phyloP scores from a whole-genome alignment of 768 basidiomycete genomes.

The Auriscalpium orientale region DNA sequence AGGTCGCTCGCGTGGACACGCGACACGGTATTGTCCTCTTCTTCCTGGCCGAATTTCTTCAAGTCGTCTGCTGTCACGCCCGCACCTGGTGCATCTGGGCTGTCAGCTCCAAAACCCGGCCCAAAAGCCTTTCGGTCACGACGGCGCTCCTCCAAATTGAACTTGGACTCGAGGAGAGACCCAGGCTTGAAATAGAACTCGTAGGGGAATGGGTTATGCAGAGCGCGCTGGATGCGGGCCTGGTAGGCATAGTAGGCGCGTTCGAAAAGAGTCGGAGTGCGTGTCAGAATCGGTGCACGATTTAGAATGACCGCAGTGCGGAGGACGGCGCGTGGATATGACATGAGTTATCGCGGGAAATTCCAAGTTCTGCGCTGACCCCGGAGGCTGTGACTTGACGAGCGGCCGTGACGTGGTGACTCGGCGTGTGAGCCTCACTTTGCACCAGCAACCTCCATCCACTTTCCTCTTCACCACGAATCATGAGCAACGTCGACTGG shows the following conservation, averaged over 20 bases:
- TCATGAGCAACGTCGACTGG: conserved; percentile 46
- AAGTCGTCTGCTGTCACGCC: conserved; percentile 11
- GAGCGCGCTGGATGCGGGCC: conserved; percentile 70
- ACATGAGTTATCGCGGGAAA: too few relatives aligned
- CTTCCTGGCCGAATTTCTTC: conserved; percentile 33
- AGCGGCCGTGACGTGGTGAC: too few relatives aligned
- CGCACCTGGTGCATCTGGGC: conserved; percentile 5
- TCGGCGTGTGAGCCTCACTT: too few relatives aligned
- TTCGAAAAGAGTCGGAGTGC: conserved; percentile 67
- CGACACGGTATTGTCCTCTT: conserved; percentile 55
- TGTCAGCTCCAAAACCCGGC: conserved; percentile 35
- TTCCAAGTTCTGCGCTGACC: too few relatives aligned
- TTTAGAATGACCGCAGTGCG: conserved; percentile 68
- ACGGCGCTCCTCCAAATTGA: conserved; percentile 64
- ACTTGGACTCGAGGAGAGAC: conserved; percentile 74
- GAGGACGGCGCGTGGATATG: conserved; percentile 25
- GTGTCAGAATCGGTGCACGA: conserved; percentile 69
- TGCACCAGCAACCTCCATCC: too few relatives aligned
- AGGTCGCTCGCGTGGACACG: conserved; percentile 56
- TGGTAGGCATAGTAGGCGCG: conserved; percentile 80
- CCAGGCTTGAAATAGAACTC: conserved; percentile 95
- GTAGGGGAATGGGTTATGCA: conserved; percentile 82
- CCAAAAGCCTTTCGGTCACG: conserved; percentile 76
- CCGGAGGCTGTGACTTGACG: too few relatives aligned
- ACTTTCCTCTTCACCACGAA: neutral